phyloP scores from a whole-genome alignment of 805 yeast species.

The Saccharomycopsis javanensis region DNA sequence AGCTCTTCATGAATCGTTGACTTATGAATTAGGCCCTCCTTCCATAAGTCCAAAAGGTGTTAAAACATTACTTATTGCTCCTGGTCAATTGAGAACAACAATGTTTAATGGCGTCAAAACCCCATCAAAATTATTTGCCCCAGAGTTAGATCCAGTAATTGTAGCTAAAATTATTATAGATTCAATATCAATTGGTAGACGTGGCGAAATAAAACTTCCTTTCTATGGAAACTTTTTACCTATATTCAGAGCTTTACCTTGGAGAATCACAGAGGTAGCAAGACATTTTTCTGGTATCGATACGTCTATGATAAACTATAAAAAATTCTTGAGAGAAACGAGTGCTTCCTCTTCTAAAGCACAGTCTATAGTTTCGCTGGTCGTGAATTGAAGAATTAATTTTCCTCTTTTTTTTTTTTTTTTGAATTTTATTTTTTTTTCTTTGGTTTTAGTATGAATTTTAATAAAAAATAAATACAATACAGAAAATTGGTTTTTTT shows the following conservation, averaged over 20 bases:
- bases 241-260: slow-evolving; percentile 57
- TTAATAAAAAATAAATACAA: no score
- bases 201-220: slow-evolving; percentile 67
- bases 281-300: slow-evolving; percentile 39
- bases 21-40: slow-evolving; percentile 57
- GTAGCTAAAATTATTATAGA: slow-evolving; percentile 52
- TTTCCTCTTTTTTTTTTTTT: no score
- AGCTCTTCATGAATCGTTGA: slow-evolving; percentile 74
- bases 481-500: no score
- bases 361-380: not conserved
- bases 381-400: no score
- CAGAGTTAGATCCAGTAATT: slow-evolving; percentile 59
- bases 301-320: slow-evolving; percentile 27
- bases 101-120: slow-evolving; percentile 69
- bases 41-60: slow-evolving; percentile 36
- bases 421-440: no score
- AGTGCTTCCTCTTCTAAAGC: slow-evolving; percentile 1
- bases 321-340: not conserved
- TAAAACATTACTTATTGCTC: slow-evolving; percentile 67
- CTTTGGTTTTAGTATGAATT: no score
- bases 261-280: slow-evolving; percentile 43
- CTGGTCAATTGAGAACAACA: slow-evolving; percentile 74
- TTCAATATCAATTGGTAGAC: slow-evolving; percentile 48
- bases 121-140: slow-evolving; percentile 71
- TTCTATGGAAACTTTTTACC: slow-evolving; percentile 71